Conservation (phyloP, 75 land plant genomes). For the Azolla pinnata region DNA sequence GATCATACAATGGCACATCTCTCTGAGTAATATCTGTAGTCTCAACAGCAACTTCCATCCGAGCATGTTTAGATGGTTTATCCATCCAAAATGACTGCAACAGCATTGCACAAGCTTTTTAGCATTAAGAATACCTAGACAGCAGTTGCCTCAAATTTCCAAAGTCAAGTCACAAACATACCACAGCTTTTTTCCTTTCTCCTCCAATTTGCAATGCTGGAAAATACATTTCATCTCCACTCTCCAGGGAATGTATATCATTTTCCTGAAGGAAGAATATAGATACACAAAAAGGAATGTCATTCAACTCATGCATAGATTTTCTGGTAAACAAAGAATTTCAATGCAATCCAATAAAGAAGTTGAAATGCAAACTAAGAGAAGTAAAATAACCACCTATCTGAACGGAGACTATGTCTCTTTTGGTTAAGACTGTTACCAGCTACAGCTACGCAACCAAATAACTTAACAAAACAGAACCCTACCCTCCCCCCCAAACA, state of each 20-base stretch:
- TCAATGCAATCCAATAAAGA: too few relatives aligned
- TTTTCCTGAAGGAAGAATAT: conserved; percentile 28
- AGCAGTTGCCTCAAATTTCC: background rate
- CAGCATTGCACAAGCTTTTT: background rate
- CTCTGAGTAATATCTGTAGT: conserved; percentile 16
- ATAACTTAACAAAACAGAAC: too few relatives aligned
- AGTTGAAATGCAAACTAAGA: too few relatives aligned
- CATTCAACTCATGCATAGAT: too few relatives aligned
- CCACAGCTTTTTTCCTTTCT: conserved; percentile 44
- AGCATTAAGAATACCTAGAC: background rate
- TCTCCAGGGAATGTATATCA: conserved; percentile 32
- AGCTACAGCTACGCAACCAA: too few relatives aligned
- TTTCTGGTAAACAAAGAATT: too few relatives aligned
- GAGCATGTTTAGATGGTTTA: conserved; percentile 41
- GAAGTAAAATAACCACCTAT: too few relatives aligned
- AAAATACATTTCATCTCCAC: conserved; percentile 66
- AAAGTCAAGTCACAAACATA: conserved; percentile 13
- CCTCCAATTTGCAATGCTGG: conserved; percentile 65
- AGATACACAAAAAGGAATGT: too few relatives aligned
- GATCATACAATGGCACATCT: conserved; percentile 72
- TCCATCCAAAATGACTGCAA: conserved; percentile 77
- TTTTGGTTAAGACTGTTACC: too few relatives aligned
- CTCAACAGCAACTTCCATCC: conserved; percentile 13
- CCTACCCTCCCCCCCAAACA: too few relatives aligned
- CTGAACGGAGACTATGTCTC: too few relatives aligned